A percentile compares a stretch with the other conserved stretches of the same genome.
Evolutionary conservation across 2,329 filamentous ascomycete genomes (phyloP).

Genomic region (Teratosphaeria zuluensis): DNA sequence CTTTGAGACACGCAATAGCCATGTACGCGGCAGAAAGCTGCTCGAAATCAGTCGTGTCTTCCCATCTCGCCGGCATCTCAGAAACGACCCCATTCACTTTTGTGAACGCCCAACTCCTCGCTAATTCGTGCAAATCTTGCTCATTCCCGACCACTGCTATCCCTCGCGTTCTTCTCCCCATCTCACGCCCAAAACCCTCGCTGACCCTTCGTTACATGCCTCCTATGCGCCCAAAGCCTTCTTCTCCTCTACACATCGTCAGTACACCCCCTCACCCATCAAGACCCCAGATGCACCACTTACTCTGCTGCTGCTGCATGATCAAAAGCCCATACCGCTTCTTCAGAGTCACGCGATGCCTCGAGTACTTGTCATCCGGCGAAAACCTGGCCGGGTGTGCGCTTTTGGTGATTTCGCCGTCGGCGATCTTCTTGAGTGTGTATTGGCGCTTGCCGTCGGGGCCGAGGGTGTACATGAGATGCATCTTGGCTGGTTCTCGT

Average conservation of each 20-base stretch:
- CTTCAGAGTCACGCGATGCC: constrained; percentile 90
- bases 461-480: constrained; percentile 82
- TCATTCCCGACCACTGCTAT: too few relatives aligned
- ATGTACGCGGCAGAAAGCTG: too few relatives aligned
- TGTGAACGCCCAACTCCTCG: constrained; percentile 1
- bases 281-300: too few relatives aligned
- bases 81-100: neutral
- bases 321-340: constrained; percentile 81
- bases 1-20: too few relatives aligned
- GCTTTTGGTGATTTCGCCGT: constrained; percentile 83
- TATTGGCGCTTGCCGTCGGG: constrained; percentile 77
- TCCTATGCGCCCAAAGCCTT: constrained; percentile 15
- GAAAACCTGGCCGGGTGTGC: constrained; percentile 95
- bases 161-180: neutral
- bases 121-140: neutral
- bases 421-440: constrained; percentile 81
- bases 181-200: too few relatives aligned
- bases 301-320: constrained; percentile 67
- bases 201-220: neutral
- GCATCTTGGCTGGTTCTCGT: constrained; percentile 51
- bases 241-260: constrained; percentile 30
- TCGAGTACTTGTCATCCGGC: constrained; percentile 96
- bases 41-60: neutral
- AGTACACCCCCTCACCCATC: neutral
- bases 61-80: neutral